Base-by-base conservation (phyloP, 257 asterid species). In the Solanum chiquidenum region DNA sequence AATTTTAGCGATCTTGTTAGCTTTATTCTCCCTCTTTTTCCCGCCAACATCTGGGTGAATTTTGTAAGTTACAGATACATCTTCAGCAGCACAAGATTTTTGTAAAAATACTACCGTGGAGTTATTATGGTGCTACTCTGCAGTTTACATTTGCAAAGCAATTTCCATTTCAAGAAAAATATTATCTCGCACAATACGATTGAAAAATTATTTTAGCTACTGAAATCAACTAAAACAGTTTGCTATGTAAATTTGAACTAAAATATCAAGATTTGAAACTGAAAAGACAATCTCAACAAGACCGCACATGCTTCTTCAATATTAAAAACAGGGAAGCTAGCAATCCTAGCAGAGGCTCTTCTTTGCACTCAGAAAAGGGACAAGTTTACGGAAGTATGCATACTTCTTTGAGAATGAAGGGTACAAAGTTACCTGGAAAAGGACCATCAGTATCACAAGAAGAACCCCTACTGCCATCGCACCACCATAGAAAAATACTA, bases 361-460 rank as follows among this genome's bases (percentile, higher is more conserved):
- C 42, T 46, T 29, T 80, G 69, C 85, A 46, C 69, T 80, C 68
- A 80, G 85, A 80, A 49, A 79, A 29, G 29, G 44, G 42, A 49
- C 66, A 46, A 27, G 5, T 49, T 16, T 80, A 46, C 40, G 2
- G n/a, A 80, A 80, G 44, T 44, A 80, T 18, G 42, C 23, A 80
- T 80, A 18, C 69, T 46, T 80, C 27, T 80, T 27, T 46, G 85
- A 46, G 4, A 80, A 49, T 80, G 69, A 80, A 49, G 11, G 42
- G 85, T 29, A 49, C 68, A 20, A 49, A 46, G 84, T 33, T 87
- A 92, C 98, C 98, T 97, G 99, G 94, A 95, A 97, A 66, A 97
- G 98, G 89, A 97, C 92, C 91, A 95, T 93, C 89, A 97, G 88
- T 87, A 95, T 86, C 91, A 97, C 98, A 73, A 95, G 98, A 88